Conservation (phyloP, 306 rosid genomes). For the Myrica gale region DNA sequence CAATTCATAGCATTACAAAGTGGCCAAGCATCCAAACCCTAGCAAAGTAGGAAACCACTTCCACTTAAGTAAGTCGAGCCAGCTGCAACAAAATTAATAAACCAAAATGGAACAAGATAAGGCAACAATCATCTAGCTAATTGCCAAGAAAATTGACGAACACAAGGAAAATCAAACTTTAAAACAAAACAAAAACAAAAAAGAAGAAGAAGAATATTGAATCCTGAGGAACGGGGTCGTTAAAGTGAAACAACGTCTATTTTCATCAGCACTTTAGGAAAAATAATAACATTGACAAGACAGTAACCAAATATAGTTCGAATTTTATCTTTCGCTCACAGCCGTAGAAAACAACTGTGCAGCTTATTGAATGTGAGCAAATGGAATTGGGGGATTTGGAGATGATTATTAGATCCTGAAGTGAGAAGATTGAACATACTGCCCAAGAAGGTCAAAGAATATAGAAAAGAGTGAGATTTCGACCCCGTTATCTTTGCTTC, state of each 20-base stretch:
- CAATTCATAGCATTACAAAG: slow-evolving; percentile 27
- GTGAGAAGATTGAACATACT: slow-evolving; percentile 14
- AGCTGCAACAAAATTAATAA: not conserved
- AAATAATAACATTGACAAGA: not conserved
- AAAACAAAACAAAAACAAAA: too few species aligned
- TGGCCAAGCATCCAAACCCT: slow-evolving; percentile 28
- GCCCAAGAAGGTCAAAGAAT: not conserved
- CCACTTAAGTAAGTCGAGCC: slow-evolving; percentile 1
- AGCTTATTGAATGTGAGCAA: not conserved
- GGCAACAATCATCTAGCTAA: not conserved
- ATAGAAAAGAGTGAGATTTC: not conserved
- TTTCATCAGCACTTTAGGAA: not conserved
- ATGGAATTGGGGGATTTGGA: not conserved
- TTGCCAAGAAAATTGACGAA: not conserved
- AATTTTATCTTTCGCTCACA: not conserved
- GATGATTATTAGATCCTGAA: slow-evolving; percentile 21
- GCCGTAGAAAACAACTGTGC: not conserved
- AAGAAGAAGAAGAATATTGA: not conserved
- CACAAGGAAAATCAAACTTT: not conserved
- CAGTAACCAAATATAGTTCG: not conserved
- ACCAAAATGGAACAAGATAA: not conserved
- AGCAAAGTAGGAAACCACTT: slow-evolving; percentile 4
- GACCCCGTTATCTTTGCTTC: not conserved
- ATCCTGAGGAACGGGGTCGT: not conserved
- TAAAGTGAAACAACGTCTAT: not conserved